Conservation (phyloP, 306 rosid species). For the Malus domestica region ASM211411v1 NC_041792.1:28914407-28914906, state of each 20-base stretch:
- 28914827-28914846: slow-evolving; percentile 24
- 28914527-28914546: slow-evolving; percentile 31
- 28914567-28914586: slow-evolving; percentile 25
- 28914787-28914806: not conserved
- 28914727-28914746: slow-evolving; percentile 34
- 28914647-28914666: slow-evolving; percentile 86
- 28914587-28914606: slow-evolving; percentile 27
- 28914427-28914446: slow-evolving; percentile 36
- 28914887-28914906: slow-evolving; percentile 60
- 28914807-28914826: slow-evolving; percentile 22
- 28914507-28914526: slow-evolving; percentile 37
- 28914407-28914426: slow-evolving; percentile 36
- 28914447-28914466: slow-evolving; percentile 38
- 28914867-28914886: slow-evolving; percentile 65
- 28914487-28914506: slow-evolving; percentile 29
- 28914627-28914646: slow-evolving; percentile 49
- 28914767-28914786: not conserved
- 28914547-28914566: slow-evolving; percentile 32
- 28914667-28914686: slow-evolving; percentile 62
- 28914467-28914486: slow-evolving; percentile 27
- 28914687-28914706: slow-evolving; percentile 62
- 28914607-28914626: slow-evolving; percentile 39
- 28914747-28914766: slow-evolving; percentile 27
- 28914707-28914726: slow-evolving; percentile 49
- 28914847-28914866: slow-evolving; percentile 63